Evolutionary conservation across 2,329 filamentous ascomycete species (phyloP).

Genomic region (Pyrenochaeta sp.): DNA sequence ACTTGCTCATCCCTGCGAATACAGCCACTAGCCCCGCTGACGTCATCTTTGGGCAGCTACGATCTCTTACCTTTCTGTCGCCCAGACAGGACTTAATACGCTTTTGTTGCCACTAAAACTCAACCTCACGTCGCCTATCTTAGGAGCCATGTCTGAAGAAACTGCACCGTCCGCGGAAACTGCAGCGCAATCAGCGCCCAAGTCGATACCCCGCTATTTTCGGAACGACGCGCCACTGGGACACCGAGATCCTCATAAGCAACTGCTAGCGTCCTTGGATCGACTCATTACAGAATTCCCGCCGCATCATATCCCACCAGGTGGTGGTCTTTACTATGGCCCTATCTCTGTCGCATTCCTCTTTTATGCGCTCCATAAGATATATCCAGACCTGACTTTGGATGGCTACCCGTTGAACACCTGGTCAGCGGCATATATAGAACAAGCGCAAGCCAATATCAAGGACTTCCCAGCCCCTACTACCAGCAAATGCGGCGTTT

Average conservation of each 20-base stretch:
- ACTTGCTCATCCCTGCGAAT: not conserved
- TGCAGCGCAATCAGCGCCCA: conserved; percentile 26
- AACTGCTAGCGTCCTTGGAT: conserved; percentile 59
- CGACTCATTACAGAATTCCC: conserved; percentile 59
- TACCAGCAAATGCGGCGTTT: conserved; percentile 58
- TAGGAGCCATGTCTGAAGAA: conserved; percentile 39
- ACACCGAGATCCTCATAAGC: conserved; percentile 57
- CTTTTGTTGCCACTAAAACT: conserved; percentile 4
- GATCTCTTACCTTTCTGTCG: conserved; percentile 9
- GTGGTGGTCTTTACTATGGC: conserved; percentile 61
- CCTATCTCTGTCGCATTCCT: conserved; percentile 60
- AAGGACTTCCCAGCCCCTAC: conserved; percentile 58
- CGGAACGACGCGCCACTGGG: conserved; percentile 50
- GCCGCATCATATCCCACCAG: conserved; percentile 55
- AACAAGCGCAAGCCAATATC: conserved; percentile 60
- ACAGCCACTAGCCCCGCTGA: conserved; percentile 18
- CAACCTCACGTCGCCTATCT: conserved; percentile 1
- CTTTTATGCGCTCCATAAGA: conserved; percentile 59
- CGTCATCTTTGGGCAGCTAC: conserved; percentile 19
- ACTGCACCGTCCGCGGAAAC: conserved; percentile 18
- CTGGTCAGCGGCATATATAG: conserved; percentile 61
- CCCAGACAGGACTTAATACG: conserved; percentile 4
- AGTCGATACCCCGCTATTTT: conserved; percentile 52
- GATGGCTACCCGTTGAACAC: conserved; percentile 57
- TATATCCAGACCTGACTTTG: conserved; percentile 58